Evolutionary conservation across 2,329 filamentous ascomycete species (phyloP).

Genomic region (Diaporthe sp.): DNA sequence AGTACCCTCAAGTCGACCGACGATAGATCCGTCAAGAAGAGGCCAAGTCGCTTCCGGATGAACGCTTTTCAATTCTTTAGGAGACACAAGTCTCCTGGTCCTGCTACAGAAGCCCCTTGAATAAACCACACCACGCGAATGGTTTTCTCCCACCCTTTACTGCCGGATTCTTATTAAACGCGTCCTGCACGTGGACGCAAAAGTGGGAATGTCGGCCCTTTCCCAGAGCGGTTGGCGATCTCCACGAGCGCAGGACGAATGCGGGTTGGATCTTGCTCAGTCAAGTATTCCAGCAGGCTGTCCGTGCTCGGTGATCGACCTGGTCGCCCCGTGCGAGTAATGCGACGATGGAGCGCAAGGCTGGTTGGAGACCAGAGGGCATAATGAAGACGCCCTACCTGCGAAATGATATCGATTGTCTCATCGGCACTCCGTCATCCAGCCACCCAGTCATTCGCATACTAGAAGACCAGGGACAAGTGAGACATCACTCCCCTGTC

Average conservation of each 20-base stretch:
- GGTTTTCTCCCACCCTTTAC: not conserved
- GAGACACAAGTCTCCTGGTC: conserved; percentile 61
- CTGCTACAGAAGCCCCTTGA: conserved; percentile 44
- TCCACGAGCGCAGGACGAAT: not conserved
- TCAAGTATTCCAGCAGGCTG: not conserved
- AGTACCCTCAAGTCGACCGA: conserved; percentile 61
- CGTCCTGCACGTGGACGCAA: not conserved
- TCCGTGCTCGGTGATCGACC: conserved; percentile 22
- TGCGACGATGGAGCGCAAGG: conserved; percentile 17
- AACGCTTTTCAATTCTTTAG: conserved; percentile 70
- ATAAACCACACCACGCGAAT: not conserved
- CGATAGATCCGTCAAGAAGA: conserved; percentile 68
- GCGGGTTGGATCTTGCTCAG: not conserved
- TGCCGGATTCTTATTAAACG: not conserved
- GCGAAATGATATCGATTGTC: not conserved
- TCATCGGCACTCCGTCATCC: not conserved
- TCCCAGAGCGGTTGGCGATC: conserved; percentile 5
- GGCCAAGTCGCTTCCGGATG: conserved; percentile 73
- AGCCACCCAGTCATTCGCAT: conserved; percentile 16
- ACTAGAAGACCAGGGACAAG: conserved; percentile 19
- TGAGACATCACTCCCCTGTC: conserved; percentile 4
- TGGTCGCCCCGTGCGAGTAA: conserved; percentile 13
- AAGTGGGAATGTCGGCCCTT: not conserved
- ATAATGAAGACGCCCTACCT: conserved; percentile 27
- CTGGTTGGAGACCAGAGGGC: conserved; percentile 22